Evolutionary conservation across 2,329 filamentous ascomycete species (phyloP).

Genomic region (Exophiala xenobiotica): DNA sequence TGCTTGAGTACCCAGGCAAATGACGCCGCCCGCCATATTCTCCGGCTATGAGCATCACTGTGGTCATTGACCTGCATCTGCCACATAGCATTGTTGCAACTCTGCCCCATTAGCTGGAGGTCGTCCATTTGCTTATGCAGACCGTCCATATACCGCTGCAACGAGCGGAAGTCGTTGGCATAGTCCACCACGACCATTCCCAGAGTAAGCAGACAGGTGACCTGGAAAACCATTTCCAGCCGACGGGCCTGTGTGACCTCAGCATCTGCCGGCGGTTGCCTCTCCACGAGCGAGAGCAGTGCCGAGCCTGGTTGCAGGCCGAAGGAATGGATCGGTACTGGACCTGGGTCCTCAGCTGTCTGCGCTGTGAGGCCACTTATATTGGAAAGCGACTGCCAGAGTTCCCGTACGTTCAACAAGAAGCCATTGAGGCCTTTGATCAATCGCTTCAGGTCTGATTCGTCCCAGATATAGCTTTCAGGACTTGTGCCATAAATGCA

Average conservation of each 20-base stretch:
- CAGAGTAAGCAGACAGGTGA: conserved; percentile 21
- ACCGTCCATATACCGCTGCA: conserved; percentile 23
- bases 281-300: conserved; percentile 13
- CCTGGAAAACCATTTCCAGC: conserved; percentile 23
- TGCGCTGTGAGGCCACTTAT: conserved; percentile 11
- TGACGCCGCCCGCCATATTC: conserved; percentile 21
- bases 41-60: conserved; percentile 18
- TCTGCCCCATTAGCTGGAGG: conserved; percentile 15
- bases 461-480: conserved; percentile 26
- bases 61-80: conserved; percentile 24
- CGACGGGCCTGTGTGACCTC: conserved; percentile 20
- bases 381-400: conserved; percentile 20
- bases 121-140: conserved; percentile 19
- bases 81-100: conserved; percentile 27
- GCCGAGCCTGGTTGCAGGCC: conserved; percentile 16
- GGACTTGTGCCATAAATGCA: conserved; percentile 27
- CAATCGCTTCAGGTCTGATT: conserved; percentile 17
- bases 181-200: conserved; percentile 20
- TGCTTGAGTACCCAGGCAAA: conserved; percentile 24
- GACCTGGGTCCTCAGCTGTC: not conserved
- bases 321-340: conserved; percentile 16
- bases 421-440: conserved; percentile 16
- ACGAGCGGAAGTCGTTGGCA: conserved; percentile 16
- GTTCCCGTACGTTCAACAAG: conserved; percentile 12
- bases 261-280: conserved; percentile 7